phyloP scores from a whole-genome alignment of 2,329 filamentous ascomycete species.

The Exophiala sp. region DNA sequence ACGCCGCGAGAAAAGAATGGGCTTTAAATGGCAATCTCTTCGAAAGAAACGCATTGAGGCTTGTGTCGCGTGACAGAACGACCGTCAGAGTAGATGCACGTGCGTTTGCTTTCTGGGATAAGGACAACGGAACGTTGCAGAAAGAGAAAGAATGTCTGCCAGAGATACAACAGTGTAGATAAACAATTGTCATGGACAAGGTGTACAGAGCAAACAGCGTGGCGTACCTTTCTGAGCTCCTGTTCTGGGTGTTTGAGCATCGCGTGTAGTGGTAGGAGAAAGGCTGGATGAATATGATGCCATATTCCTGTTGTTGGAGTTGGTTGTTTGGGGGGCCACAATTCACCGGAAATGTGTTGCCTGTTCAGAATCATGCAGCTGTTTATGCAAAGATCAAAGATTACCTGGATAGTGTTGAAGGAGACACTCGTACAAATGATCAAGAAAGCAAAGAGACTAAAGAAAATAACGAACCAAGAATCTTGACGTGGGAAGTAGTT shows the following conservation, averaged over 20 bases:
- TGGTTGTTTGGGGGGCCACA: background rate
- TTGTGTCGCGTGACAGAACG: constrained; percentile 13
- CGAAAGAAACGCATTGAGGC: background rate
- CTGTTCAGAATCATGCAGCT: background rate
- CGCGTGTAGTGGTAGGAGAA: background rate
- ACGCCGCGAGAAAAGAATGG: background rate
- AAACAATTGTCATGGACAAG: constrained; percentile 1
- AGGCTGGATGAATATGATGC: constrained; percentile 14
- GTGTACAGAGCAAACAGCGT: too few species aligned
- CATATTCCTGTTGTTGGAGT: constrained; percentile 3
- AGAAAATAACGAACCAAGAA: background rate
- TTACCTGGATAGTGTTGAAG: too few species aligned
- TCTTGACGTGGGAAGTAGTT: background rate
- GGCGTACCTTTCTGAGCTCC: constrained; percentile 23
- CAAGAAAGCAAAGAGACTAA: too few species aligned
- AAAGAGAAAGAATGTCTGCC: background rate
- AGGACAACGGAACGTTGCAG: background rate
- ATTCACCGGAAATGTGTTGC: background rate
- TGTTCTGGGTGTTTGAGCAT: constrained; percentile 12
- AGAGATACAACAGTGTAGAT: background rate
- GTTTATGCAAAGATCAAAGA: too few species aligned
- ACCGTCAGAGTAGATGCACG: background rate
- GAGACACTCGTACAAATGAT: too few species aligned
- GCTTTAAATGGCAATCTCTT: background rate
- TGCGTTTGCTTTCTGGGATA: constrained; percentile 1